A percentile compares a stretch with the other conserved stretches of the same genome.
phyloP scores from a whole-genome alignment of 805 yeast genomes.

The Ogataea angusta region DNA sequence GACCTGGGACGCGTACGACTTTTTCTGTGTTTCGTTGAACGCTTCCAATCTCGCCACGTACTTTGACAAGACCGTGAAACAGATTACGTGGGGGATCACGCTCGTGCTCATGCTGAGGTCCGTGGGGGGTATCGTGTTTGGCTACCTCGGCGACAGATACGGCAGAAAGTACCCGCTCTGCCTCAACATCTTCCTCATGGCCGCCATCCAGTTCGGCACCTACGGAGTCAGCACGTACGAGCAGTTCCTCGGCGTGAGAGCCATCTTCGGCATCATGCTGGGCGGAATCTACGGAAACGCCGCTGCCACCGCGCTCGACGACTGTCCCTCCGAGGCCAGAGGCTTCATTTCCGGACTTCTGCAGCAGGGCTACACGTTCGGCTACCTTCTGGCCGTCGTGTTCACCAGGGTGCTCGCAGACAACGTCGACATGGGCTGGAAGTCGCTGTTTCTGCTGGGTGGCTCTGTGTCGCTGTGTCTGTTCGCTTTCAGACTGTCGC shows the following conservation, averaged over 20 bases:
- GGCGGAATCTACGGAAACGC: slow-evolving; percentile 58
- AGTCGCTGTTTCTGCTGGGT: slow-evolving; percentile 65
- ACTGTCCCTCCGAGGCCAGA: slow-evolving; percentile 49
- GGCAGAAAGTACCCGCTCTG: slow-evolving; percentile 62
- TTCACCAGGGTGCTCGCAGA: slow-evolving; percentile 62
- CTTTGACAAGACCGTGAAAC: slow-evolving; percentile 44
- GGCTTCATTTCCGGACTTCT: slow-evolving; percentile 65
- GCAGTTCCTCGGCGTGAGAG: slow-evolving; percentile 61
- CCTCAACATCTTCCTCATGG: slow-evolving; percentile 42
- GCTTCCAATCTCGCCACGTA: slow-evolving; percentile 44
- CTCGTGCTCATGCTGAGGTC: slow-evolving; percentile 66
- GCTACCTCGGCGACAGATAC: slow-evolving; percentile 54
- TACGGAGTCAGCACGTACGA: slow-evolving; percentile 55
- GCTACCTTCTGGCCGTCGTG: slow-evolving; percentile 61
- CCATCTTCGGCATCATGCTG: slow-evolving; percentile 58
- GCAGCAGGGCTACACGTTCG: slow-evolving; percentile 79
- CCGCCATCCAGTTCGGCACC: slow-evolving; percentile 57
- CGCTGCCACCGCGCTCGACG: slow-evolving; percentile 52
- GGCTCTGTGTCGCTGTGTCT: slow-evolving; percentile 52
- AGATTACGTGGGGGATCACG: slow-evolving; percentile 65
- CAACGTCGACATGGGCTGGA: slow-evolving; percentile 53
- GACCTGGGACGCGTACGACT: slow-evolving; percentile 68
- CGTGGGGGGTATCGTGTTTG: slow-evolving; percentile 62
- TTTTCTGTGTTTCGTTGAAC: slow-evolving; percentile 54
- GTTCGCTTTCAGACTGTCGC: slow-evolving; percentile 38